phyloP scores from a whole-genome alignment of 768 basidiomycete genomes.

The Termitomyces heimii region DNA sequence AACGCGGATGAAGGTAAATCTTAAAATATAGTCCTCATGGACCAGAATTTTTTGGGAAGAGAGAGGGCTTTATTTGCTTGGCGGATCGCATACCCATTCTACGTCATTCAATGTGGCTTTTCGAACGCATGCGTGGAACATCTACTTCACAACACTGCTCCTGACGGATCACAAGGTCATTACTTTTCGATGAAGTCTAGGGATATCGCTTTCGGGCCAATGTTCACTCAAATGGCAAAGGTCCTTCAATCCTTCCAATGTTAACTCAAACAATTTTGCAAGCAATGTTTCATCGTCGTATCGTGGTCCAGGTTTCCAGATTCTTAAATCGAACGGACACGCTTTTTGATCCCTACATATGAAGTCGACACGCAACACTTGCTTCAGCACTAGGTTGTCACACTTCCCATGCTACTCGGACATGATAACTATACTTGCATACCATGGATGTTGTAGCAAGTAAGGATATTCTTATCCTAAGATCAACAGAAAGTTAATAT shows the following conservation, averaged over 20 bases:
- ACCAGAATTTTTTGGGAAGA: not conserved
- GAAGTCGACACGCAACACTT: too few relatives aligned
- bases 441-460: too few relatives aligned
- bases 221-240: not conserved
- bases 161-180: not conserved
- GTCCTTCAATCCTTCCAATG: not conserved
- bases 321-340: not conserved
- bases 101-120: not conserved
- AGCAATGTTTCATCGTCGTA: not conserved
- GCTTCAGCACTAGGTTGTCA: too few relatives aligned
- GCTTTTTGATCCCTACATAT: too few relatives aligned
- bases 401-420: too few relatives aligned
- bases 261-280: not conserved
- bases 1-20: not conserved
- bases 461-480: too few relatives aligned
- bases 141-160: not conserved
- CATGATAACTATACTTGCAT: too few relatives aligned
- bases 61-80: not conserved
- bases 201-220: not conserved
- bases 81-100: not conserved
- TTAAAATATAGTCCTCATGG: not conserved
- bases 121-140: not conserved
- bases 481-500: too few relatives aligned
- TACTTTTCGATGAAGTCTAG: not conserved
- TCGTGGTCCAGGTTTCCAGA: not conserved